A percentile compares a stretch with the other conserved stretches of the same genome.
These are phyloP conservation scores for Apiospora marii DNA, from an alignment of 2,329 filamentous ascomycete species.

Conservation along the genomic window DNA sequence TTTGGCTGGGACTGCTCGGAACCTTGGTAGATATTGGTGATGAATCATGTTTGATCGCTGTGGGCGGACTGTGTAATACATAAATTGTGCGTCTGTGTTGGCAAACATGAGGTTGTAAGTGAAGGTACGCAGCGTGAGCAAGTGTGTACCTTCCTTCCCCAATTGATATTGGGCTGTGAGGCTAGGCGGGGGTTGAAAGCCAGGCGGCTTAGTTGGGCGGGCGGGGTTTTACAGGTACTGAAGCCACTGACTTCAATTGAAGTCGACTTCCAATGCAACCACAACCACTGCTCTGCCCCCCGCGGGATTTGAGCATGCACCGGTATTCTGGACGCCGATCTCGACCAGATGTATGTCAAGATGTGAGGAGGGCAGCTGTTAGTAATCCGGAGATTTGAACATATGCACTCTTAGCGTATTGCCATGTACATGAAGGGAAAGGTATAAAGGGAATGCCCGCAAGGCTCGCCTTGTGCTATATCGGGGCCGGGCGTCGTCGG, in stretches of 20 bases:
- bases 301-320: background rate
- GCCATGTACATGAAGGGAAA: background rate
- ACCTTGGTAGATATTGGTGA: background rate
- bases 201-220: background rate
- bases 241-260: constrained; percentile 1
- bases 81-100: background rate
- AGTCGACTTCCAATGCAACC: no score
- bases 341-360: background rate
- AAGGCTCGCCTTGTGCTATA: background rate
- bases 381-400: background rate
- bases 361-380: background rate
- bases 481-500: background rate
- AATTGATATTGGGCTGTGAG: background rate
- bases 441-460: background rate
- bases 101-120: background rate
- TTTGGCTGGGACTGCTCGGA: background rate
- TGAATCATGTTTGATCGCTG: background rate
- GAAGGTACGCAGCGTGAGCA: background rate
- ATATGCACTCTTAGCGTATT: background rate
- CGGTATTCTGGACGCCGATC: background rate
- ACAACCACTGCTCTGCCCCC: background rate
- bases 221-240: background rate
- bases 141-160: background rate
- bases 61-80: background rate
- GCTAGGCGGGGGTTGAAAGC: background rate